phyloP scores from a whole-genome alignment of 2,329 filamentous ascomycete species.

The Reticulascus tulasneorum region DNA sequence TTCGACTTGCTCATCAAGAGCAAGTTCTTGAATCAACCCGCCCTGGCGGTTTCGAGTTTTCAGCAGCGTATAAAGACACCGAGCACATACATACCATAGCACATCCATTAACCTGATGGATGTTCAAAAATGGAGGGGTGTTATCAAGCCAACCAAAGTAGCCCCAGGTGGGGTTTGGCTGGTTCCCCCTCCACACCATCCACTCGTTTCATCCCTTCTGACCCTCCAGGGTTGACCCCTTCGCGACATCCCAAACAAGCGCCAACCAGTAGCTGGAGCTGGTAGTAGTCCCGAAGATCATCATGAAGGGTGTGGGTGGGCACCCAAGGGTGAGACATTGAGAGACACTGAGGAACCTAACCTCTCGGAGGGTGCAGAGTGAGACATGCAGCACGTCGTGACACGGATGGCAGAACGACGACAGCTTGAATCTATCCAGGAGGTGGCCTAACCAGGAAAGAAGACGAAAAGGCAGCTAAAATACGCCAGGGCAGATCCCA shows the following conservation, averaged over 20 bases:
- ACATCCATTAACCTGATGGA: no score
- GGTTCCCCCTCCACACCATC: conserved; percentile 2
- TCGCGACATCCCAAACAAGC: conserved; percentile 9
- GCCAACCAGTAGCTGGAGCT: conserved; percentile 11
- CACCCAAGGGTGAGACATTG: conserved; percentile 25
- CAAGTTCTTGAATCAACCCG: no score
- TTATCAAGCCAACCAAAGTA: no score
- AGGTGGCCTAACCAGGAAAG: background rate
- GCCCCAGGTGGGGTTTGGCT: no score
- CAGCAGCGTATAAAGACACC: no score
- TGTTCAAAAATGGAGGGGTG: no score
- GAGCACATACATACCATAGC: no score
- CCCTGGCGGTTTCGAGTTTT: no score
- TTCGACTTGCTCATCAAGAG: no score
- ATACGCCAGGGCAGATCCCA: background rate
- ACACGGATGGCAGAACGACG: conserved; percentile 15
- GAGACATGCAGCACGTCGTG: conserved; percentile 32
- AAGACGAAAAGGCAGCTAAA: background rate
- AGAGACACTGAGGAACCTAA: conserved; percentile 27
- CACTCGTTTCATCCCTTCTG: no score
- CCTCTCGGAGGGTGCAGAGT: conserved; percentile 30
- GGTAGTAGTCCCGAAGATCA: conserved; percentile 19
- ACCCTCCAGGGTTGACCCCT: no score
- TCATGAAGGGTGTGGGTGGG: conserved; percentile 10
- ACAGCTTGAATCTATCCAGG: conserved; percentile 1